Evolutionary conservation across 1,284 basidiomycete genomes (phyloP).

Genomic region (Tremellales sp.): DNA sequence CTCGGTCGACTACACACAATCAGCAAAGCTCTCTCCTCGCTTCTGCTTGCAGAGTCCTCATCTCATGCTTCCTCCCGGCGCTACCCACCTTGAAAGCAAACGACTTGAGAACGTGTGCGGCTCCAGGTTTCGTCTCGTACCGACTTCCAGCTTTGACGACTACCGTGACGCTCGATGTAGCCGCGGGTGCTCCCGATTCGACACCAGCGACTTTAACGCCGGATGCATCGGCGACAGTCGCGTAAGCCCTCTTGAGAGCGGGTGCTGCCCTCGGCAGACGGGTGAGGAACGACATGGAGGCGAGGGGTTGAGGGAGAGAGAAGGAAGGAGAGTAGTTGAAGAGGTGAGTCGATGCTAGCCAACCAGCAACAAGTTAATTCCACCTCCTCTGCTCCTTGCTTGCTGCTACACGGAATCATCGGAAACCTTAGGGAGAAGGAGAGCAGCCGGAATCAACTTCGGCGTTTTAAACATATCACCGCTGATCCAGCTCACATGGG

Average conservation of each 20-base stretch:
- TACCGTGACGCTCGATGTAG: slow-evolving; percentile 76
- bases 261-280: slow-evolving; percentile 34
- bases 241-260: slow-evolving; percentile 59
- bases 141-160: slow-evolving; percentile 86
- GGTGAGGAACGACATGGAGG: slow-evolving; percentile 33
- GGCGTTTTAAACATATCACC: too few relatives aligned
- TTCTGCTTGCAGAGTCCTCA: not conserved
- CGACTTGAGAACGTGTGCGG: slow-evolving; percentile 89
- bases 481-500: too few relatives aligned
- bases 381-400: too few relatives aligned
- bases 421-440: too few relatives aligned
- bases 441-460: too few relatives aligned
- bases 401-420: too few relatives aligned
- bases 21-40: slow-evolving; percentile 2
- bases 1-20: slow-evolving; percentile 60
- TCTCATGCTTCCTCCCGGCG: too few relatives aligned
- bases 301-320: too few relatives aligned
- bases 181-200: slow-evolving; percentile 63
- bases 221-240: slow-evolving; percentile 68
- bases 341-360: too few relatives aligned
- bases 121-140: slow-evolving; percentile 77
- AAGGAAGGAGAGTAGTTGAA: too few relatives aligned
- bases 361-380: too few relatives aligned
- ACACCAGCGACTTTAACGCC: slow-evolving; percentile 80
- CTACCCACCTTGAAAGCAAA: slow-evolving; percentile 94